phyloP scores from a whole-genome alignment of 371 early-diverging fungal species.

The Rhizopus sp. region DNA sequence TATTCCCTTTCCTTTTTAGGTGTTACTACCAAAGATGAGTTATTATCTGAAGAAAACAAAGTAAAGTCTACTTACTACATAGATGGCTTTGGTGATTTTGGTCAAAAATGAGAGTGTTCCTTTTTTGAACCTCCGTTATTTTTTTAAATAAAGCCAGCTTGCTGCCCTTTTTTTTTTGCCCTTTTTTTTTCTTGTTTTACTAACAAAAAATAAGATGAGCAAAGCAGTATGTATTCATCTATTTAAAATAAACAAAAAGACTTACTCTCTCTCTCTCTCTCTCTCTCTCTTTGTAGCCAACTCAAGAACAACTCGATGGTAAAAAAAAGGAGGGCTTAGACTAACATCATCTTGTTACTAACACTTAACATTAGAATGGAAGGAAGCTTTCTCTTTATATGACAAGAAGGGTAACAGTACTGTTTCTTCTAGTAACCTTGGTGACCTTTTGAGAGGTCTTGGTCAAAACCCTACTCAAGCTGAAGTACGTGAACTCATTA shows the following conservation, averaged over 20 bases:
- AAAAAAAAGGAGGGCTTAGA: slow-evolving; percentile 2
- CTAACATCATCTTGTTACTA: background rate
- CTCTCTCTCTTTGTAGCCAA: slow-evolving; percentile 28
- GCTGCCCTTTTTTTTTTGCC: background rate
- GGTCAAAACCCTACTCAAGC: slow-evolving; percentile 88
- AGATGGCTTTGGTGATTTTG: slow-evolving; percentile 57
- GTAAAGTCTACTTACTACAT: slow-evolving; percentile 62
- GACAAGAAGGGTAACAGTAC: slow-evolving; percentile 93
- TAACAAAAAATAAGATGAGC: slow-evolving; percentile 18
- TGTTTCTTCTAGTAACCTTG: slow-evolving; percentile 70
- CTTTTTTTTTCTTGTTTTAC: slow-evolving; percentile 7
- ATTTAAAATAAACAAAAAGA: background rate
- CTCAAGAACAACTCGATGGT: slow-evolving; percentile 59
- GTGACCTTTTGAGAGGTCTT: slow-evolving; percentile 80
- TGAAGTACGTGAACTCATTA: slow-evolving; percentile 73
- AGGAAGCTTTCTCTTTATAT: slow-evolving; percentile 86
- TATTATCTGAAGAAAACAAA: slow-evolving; percentile 45
- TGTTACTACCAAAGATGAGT: slow-evolving; percentile 52
- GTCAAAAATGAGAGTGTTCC: slow-evolving; percentile 1
- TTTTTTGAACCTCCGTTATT: slow-evolving; percentile 2
- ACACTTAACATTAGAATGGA: slow-evolving; percentile 60
- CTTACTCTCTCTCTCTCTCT: background rate
- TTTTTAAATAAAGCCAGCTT: background rate
- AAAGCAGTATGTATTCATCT: slow-evolving; percentile 28
- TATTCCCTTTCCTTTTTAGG: slow-evolving; percentile 28